A percentile compares a stretch with the other conserved stretches of the same genome.
Conservation (phyloP, 257 asterid genomes). For the Rehmannia glutinosa region DNA sequence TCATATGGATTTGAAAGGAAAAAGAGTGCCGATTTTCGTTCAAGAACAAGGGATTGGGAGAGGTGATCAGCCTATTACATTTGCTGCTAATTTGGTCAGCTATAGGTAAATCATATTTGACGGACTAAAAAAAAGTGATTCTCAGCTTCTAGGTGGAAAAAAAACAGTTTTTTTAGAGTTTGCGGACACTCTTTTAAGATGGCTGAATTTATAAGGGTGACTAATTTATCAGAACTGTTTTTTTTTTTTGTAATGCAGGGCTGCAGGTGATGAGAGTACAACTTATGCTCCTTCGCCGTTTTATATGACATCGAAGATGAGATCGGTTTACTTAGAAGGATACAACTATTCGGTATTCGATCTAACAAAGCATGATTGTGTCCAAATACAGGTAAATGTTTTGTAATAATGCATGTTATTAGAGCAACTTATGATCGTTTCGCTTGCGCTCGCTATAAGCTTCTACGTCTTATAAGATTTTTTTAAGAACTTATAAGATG, state of each 20-base stretch:
- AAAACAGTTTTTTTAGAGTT: background rate
- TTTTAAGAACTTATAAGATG: no score
- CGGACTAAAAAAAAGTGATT: background rate
- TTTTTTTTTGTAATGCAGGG: conserved; percentile 42
- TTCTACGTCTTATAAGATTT: no score
- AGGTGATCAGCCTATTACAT: conserved; percentile 96
- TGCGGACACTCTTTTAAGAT: background rate
- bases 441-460: no score
- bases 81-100: conserved; percentile 94
- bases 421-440: no score
- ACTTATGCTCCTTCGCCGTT: conserved; percentile 97
- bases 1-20: conserved; percentile 84
- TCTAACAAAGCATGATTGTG: conserved; percentile 68
- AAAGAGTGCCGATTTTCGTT: conserved; percentile 76
- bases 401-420: background rate
- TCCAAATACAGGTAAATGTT: conserved; percentile 73
- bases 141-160: no score
- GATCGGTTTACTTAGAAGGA: conserved; percentile 87
- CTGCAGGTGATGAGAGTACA: conserved; percentile 93
- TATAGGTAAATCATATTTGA: conserved; percentile 88
- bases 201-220: background rate
- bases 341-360: conserved; percentile 84
- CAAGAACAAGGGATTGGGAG: conserved; percentile 99
- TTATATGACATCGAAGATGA: conserved; percentile 90
- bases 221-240: background rate